Evolutionary conservation across 805 yeast genomes (phyloP), one percentile per base, ranked within the genome.

Genomic region (Danielia reshetovae): DNA sequence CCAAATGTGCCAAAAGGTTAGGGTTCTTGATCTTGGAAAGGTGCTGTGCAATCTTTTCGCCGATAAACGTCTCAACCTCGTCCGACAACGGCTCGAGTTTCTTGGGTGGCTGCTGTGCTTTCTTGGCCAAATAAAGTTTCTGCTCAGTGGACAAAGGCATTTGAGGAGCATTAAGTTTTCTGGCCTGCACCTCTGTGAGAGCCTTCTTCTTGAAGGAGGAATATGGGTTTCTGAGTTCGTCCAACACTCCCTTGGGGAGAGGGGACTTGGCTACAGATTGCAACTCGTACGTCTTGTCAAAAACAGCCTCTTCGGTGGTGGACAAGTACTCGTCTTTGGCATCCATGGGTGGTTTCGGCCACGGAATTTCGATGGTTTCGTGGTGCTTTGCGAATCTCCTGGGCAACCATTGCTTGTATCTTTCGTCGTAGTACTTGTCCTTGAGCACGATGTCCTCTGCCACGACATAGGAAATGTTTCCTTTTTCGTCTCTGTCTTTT

Each of bases 91-190:
- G 56, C 29, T 51, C 57, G 35, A 52, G 49, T 21, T 46, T 49
- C 46, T 60, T 60, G 68, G 25, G 65, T 46, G 48, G 74, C 50
- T 39, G 57, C 30, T 36, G 48, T 33, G 50, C 48, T 56, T 72
- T 70, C 59, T 81, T 85, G 22, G 72, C 70, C 52, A 76, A 64
- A 61, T 71, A 75, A 8, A 79, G 77, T 62, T 72, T 72, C 67
- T 79, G 82, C 23, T 70, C 70, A 29, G 70, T 77, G 9, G 85
- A 69, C 42, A 76, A 59, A 30, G 95, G 96, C 93, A 86, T 86
- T 41, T 69, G 62, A 35, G 95, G 94, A 12, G 85, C 77, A 12
- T 68, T 68, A 50, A 82, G 65, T 45, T 68, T 74, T 48, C 76
- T 74, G 27, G 81, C 72, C 49, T 85, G 88, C 24, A 70, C 60